A percentile compares a stretch with the other conserved stretches of the same genome.
These are phyloP conservation scores for Aspergillus sp. DNA, from an alignment of 2,329 filamentous ascomycete genomes.

Conservation along the genomic window DNA sequence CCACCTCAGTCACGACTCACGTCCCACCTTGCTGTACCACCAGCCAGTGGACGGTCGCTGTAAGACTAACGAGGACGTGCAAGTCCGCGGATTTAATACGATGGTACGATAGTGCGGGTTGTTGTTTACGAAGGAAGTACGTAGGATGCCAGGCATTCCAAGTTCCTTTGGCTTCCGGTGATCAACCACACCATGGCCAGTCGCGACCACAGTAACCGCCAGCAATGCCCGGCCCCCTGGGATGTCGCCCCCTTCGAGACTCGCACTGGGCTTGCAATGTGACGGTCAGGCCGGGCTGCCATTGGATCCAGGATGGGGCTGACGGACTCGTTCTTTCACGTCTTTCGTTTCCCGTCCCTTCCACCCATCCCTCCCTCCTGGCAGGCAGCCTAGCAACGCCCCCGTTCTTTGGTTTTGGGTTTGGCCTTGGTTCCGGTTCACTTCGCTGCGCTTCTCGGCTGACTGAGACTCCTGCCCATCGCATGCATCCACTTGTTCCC, in stretches of 20 bases:
- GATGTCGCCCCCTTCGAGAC: conserved; percentile 17
- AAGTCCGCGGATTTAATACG: not conserved
- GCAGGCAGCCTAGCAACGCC: no score
- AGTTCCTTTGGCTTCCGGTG: conserved; percentile 18
- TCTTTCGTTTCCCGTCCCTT: not conserved
- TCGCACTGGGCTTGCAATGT: conserved; percentile 28
- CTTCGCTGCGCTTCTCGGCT: conserved; percentile 15
- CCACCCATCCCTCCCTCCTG: conserved; percentile 10
- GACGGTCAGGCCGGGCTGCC: conserved; percentile 31
- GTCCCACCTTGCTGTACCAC: not conserved
- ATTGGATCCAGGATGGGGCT: conserved; percentile 39
- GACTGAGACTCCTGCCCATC: conserved; percentile 15
- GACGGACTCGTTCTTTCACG: conserved; percentile 11
- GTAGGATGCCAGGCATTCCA: conserved; percentile 1
- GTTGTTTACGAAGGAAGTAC: not conserved
- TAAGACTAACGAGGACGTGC: no score
- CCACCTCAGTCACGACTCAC: not conserved
- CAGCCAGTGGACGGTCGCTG: not conserved
- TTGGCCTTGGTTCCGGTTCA: not conserved
- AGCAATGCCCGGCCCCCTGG: conserved; percentile 24
- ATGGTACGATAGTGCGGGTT: not conserved
- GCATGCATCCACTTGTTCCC: conserved; percentile 33
- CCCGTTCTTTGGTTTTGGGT: conserved; percentile 9
- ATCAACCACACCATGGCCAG: conserved; percentile 32
- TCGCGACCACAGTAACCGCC: not conserved